A percentile compares a stretch with the other conserved stretches of the same genome.
phyloP scores from a whole-genome alignment of 2,329 filamentous ascomycete species.

The Hortaea werneckii region DNA sequence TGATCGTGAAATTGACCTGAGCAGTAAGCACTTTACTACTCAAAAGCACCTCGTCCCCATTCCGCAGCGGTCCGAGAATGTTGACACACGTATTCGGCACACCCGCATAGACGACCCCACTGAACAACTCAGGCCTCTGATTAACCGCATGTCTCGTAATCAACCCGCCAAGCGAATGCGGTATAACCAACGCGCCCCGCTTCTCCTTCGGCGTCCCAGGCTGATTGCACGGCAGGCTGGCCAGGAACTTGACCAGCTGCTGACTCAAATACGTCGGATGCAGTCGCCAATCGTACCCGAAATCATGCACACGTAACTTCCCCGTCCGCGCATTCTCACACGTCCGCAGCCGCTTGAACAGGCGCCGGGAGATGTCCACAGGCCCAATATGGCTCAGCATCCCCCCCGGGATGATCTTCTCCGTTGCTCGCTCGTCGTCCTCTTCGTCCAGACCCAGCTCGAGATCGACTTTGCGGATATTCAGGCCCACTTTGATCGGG shows the following conservation, averaged over 20 bases:
- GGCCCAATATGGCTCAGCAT: slow-evolving; percentile 89
- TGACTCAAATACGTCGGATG: slow-evolving; percentile 67
- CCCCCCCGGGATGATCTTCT: slow-evolving; percentile 73
- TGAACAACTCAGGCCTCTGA: slow-evolving; percentile 70
- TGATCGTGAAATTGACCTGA: slow-evolving; percentile 84
- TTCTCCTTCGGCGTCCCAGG: slow-evolving; percentile 41
- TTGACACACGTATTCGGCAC: slow-evolving; percentile 81
- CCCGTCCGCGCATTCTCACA: slow-evolving; percentile 64
- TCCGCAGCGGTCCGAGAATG: slow-evolving; percentile 77
- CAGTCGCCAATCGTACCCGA: slow-evolving; percentile 89
- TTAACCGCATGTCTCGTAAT: slow-evolving; percentile 86
- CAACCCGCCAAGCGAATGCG: slow-evolving; percentile 78
- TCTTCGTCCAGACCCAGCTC: slow-evolving; percentile 69
- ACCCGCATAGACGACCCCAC: slow-evolving; percentile 76
- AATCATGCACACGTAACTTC: slow-evolving; percentile 72
- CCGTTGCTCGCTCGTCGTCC: slow-evolving; percentile 73
- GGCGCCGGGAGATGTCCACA: slow-evolving; percentile 73
- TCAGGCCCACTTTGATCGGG: slow-evolving; percentile 83
- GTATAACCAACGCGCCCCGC: slow-evolving; percentile 68
- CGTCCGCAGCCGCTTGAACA: slow-evolving; percentile 67
- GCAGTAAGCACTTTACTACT: slow-evolving; percentile 85
- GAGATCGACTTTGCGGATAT: slow-evolving; percentile 81
- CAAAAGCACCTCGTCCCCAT: slow-evolving; percentile 84
- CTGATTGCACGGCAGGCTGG: slow-evolving; percentile 64
- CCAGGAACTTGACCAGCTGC: slow-evolving; percentile 63